These are phyloP conservation scores for Penicillium silybi DNA, from an alignment of 495 filamentous ascomycete species.

Conservation along the genomic window DNA sequence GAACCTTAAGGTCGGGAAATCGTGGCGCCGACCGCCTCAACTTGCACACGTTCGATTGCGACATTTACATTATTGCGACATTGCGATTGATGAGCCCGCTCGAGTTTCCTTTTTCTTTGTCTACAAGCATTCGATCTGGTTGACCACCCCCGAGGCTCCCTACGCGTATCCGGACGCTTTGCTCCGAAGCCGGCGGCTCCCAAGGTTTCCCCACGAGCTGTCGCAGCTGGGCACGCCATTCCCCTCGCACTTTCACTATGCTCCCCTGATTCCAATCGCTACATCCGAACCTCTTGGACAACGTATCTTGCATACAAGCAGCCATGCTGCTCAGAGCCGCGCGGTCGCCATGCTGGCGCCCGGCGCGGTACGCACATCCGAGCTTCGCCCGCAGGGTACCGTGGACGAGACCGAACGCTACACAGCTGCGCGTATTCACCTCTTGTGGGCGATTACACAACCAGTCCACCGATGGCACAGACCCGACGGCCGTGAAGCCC, in stretches of 20 bases:
- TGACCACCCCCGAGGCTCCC: neutral
- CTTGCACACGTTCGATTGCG: slow-evolving; percentile 15
- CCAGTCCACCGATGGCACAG: slow-evolving; percentile 14
- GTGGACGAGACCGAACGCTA: slow-evolving; percentile 20
- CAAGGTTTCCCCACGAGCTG: slow-evolving; percentile 21
- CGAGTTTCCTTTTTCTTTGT: slow-evolving; percentile 1
- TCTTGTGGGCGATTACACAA: slow-evolving; percentile 17
- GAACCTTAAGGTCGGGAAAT: slow-evolving; percentile 28
- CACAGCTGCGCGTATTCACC: slow-evolving; percentile 32
- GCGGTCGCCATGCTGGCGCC: slow-evolving; percentile 38
- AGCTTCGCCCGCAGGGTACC: slow-evolving; percentile 27
- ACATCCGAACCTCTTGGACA: neutral
- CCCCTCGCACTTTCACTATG: slow-evolving; percentile 24
- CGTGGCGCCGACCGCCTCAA: slow-evolving; percentile 20
- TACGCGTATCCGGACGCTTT: slow-evolving; percentile 17
- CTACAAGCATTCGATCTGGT: neutral
- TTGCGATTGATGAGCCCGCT: neutral
- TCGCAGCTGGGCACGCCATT: slow-evolving; percentile 19
- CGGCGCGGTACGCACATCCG: slow-evolving; percentile 29
- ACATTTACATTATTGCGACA: slow-evolving; percentile 5
- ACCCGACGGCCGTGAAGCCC: slow-evolving; percentile 10
- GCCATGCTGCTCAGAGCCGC: slow-evolving; percentile 46
- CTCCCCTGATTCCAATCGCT: slow-evolving; percentile 19
- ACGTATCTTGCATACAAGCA: slow-evolving; percentile 3
- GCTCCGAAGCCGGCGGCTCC: slow-evolving; percentile 41